A percentile compares a stretch with the other conserved stretches of the same genome.
Conservation (phyloP, 257 asterid species). For the Plantago ovata region DNA sequence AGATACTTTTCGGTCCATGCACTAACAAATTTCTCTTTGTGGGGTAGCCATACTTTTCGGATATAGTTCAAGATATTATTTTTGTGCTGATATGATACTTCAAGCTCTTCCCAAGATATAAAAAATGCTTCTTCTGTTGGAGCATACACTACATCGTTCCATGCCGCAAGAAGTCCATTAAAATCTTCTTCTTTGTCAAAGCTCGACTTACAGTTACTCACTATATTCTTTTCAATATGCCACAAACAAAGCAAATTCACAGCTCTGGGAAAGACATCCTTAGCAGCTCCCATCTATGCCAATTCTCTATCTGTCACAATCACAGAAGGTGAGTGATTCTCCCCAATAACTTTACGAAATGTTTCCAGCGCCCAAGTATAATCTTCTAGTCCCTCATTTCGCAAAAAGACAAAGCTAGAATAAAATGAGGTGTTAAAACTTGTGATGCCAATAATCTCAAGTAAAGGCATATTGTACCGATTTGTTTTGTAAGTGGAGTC, state of each 20-base stretch:
- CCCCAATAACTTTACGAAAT: neutral
- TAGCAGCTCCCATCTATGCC: conserved; percentile 13
- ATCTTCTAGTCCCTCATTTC: conserved; percentile 2
- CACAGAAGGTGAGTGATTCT: neutral
- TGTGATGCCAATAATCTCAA: neutral
- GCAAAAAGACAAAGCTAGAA: neutral
- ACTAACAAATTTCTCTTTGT: conserved; percentile 5
- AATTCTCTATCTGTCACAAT: conserved; percentile 16
- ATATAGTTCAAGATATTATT: neutral
- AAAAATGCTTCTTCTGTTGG: neutral
- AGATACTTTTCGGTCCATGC: neutral
- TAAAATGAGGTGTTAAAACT: conserved; percentile 19
- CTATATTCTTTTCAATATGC: conserved; percentile 17
- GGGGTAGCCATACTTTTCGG: neutral
- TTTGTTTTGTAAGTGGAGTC: conserved; percentile 12
- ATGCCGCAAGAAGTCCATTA: neutral
- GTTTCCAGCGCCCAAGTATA: neutral
- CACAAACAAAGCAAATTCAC: conserved; percentile 13
- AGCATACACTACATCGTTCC: conserved; percentile 3
- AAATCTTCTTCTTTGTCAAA: neutral
- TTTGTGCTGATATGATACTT: neutral
- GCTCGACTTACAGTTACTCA: neutral
- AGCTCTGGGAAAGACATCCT: conserved; percentile 4
- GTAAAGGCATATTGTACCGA: conserved; percentile 4
- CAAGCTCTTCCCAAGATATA: neutral